A percentile compares a stretch with the other conserved stretches of the same genome.
Conservation (phyloP, 148 eudicot genomes). For the Diospyros kaki region DNA sequence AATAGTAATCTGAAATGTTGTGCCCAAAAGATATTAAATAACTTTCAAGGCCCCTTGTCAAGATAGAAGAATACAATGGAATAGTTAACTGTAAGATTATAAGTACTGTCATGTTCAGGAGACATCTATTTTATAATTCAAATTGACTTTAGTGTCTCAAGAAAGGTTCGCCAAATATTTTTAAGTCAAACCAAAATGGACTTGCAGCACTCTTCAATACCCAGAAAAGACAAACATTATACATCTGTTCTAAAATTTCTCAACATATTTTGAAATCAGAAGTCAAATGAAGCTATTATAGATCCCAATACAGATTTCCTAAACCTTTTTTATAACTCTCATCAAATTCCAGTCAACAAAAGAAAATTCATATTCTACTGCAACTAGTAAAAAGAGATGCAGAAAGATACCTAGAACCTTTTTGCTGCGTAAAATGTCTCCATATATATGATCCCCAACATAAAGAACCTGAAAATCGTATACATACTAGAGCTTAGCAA, state of each 20-base stretch:
- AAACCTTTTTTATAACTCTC: neutral
- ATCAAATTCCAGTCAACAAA: neutral
- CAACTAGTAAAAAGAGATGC: slow-evolving; percentile 1
- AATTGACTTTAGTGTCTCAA: neutral
- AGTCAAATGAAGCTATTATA: neutral
- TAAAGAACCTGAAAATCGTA: slow-evolving; percentile 67
- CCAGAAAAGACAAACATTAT: neutral
- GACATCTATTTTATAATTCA: neutral
- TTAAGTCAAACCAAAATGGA: neutral
- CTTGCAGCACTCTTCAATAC: neutral
- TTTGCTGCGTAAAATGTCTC: slow-evolving; percentile 93
- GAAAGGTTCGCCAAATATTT: neutral
- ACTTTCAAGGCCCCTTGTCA: neutral
- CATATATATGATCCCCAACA: slow-evolving; percentile 98
- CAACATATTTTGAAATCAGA: neutral
- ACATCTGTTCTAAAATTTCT: neutral
- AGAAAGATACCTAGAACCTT: slow-evolving; percentile 70
- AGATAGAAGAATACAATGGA: neutral
- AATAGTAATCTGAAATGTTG: neutral
- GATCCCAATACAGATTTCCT: neutral
- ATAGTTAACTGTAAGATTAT: neutral
- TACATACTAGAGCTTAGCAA: slow-evolving; percentile 3
- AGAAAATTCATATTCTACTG: neutral
- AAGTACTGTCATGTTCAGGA: neutral
- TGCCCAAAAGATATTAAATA: neutral